phyloP scores from a whole-genome alignment of 1,284 basidiomycete species.

The Marasmius tenuissimus region DNA sequence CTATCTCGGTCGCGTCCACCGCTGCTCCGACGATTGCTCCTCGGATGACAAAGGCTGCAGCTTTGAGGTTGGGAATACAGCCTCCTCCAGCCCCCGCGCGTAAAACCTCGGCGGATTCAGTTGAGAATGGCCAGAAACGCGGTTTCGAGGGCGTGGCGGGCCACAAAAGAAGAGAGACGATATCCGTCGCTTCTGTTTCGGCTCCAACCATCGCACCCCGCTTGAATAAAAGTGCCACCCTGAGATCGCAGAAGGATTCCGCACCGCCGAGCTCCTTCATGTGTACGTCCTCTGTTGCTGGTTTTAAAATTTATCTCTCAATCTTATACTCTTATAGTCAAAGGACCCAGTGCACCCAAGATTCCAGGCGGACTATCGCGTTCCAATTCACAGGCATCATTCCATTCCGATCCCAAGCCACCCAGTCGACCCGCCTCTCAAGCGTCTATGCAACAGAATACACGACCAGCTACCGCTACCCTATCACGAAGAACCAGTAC shows the following conservation, averaged over 20 bases:
- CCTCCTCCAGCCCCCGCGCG: background rate
- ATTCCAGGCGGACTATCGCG: conserved; percentile 38
- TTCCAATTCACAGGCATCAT: conserved; percentile 34
- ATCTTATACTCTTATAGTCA: conserved; percentile 34
- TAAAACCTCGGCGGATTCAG: background rate
- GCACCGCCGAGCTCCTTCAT: conserved; percentile 65
- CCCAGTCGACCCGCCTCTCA: conserved; percentile 28
- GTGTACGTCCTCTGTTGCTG: conserved; percentile 42
- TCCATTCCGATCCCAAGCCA: conserved; percentile 17
- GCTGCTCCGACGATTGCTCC: conserved; percentile 64
- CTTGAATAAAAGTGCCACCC: conserved; percentile 65
- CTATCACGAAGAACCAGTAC: conserved; percentile 3
- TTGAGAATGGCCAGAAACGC: background rate
- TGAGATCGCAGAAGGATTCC: conserved; percentile 54
- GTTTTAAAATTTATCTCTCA: background rate
- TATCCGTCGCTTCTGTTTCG: conserved; percentile 64
- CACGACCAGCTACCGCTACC: conserved; percentile 17
- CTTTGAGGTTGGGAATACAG: conserved; percentile 40
- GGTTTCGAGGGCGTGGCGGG: conserved; percentile 73
- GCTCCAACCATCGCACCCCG: conserved; percentile 66
- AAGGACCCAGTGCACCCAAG: conserved; percentile 38
- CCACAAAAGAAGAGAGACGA: conserved; percentile 74
- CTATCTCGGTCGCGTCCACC: conserved; percentile 66
- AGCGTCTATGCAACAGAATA: conserved; percentile 21
- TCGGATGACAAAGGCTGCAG: conserved; percentile 68